Evolutionary conservation across 1,284 basidiomycete species (phyloP).

Genomic region (Pseudozyma hubeiensis): DNA sequence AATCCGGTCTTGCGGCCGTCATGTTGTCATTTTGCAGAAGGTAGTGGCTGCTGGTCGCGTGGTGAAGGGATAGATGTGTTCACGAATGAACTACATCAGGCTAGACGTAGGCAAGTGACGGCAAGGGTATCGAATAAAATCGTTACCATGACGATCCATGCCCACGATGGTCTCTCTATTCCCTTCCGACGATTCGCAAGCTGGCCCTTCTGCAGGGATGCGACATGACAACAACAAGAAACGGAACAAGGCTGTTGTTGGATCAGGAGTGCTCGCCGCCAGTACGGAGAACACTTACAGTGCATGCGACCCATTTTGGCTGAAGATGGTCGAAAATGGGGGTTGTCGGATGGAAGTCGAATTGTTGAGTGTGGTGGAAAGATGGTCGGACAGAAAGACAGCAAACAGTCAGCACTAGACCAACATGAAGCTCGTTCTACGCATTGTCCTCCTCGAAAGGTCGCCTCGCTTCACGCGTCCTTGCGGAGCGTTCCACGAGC

Average conservation of each 20-base stretch:
- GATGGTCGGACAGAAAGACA: conserved; percentile 49
- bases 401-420: conserved; percentile 60
- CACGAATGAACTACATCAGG: no score
- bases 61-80: no score
- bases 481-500: conserved; percentile 35
- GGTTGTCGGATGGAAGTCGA: conserved; percentile 10
- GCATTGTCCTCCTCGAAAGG: conserved; percentile 17
- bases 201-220: not conserved
- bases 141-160: no score
- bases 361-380: conserved; percentile 16
- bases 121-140: no score
- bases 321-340: conserved; percentile 25
- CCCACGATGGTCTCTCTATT: no score
- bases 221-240: conserved; percentile 10
- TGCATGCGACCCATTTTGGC: conserved; percentile 69
- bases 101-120: no score
- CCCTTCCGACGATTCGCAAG: no score
- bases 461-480: conserved; percentile 35
- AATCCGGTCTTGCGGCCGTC: not conserved
- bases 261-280: conserved; percentile 22
- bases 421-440: conserved; percentile 55
- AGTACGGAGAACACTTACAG: conserved; percentile 48
- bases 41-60: no score
- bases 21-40: not conserved
- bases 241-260: not conserved